Percentiles rank a stretch among this genome's conserved stretches.
phyloP scores from a whole-genome alignment of 352 stramenopile species.

The Blastocystis sp. region DNA sequence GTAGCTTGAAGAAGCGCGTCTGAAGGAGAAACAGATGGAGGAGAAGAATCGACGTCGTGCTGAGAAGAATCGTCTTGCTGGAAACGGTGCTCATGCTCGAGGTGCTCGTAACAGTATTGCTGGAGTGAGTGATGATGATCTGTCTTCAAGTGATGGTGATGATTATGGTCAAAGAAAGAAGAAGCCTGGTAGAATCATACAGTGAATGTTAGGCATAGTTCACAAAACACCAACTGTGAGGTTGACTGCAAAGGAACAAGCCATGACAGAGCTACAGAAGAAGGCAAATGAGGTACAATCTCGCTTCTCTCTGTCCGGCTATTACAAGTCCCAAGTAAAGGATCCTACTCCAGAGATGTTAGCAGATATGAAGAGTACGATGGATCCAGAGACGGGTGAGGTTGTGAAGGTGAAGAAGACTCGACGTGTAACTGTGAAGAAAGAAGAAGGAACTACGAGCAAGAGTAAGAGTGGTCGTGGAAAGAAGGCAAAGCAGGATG shows the following conservation, averaged over 20 bases:
- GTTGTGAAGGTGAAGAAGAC: constrained; percentile 23
- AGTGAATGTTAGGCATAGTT: not conserved
- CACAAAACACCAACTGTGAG: not conserved
- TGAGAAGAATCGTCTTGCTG: not conserved
- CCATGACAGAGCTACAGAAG: not conserved
- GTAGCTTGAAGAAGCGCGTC: constrained; percentile 35
- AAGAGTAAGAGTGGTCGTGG: not conserved
- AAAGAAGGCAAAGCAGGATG: not conserved
- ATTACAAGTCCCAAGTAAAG: constrained; percentile 41
- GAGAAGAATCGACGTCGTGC: not conserved
- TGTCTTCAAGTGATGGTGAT: not conserved
- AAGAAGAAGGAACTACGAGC: not conserved
- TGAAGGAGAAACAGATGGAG: constrained; percentile 54
- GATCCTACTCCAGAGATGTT: constrained; percentile 51
- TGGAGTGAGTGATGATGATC: not conserved
- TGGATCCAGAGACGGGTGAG: constrained; percentile 31
- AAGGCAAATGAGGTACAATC: constrained; percentile 25
- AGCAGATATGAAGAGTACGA: not conserved
- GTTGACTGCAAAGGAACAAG: constrained; percentile 39
- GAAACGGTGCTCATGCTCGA: not conserved
- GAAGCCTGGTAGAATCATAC: not conserved
- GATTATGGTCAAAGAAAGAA: not conserved
- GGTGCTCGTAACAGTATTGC: not conserved
- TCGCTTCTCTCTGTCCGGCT: constrained; percentile 24
- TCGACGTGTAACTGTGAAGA: not conserved